Percentiles rank a stretch among this genome's conserved stretches.
Conservation (phyloP, 2,329 filamentous ascomycete species). For the Penicillium sp. region DNA sequence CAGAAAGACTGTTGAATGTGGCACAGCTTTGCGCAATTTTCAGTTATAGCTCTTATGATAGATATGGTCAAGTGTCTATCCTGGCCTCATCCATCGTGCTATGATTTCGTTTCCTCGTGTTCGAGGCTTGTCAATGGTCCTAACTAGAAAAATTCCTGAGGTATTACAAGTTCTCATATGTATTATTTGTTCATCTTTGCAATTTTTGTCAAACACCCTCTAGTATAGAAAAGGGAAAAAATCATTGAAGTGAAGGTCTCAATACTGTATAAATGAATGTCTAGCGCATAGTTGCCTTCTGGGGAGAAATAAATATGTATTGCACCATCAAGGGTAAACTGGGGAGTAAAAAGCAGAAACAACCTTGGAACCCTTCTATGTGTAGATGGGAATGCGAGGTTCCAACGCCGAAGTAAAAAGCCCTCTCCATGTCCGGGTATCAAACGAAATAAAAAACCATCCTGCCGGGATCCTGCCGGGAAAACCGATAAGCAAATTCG, state of each 20-base stretch:
- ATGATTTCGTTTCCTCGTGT: too few relatives aligned
- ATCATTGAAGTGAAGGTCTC: not conserved
- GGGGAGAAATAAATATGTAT: not conserved
- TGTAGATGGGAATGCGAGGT: constrained; percentile 5
- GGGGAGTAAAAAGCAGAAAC: not conserved
- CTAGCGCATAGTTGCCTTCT: not conserved
- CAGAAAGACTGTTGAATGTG: too few relatives aligned
- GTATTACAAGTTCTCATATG: not conserved
- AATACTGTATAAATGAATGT: too few relatives aligned
- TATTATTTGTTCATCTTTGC: not conserved
- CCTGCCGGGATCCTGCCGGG: constrained; percentile 2
- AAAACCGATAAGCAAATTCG: constrained; percentile 1
- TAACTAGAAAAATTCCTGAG: too few relatives aligned
- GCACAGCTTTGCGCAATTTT: too few relatives aligned
- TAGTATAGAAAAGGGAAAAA: not conserved
- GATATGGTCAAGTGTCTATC: too few relatives aligned
- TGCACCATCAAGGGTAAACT: not conserved
- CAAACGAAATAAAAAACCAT: constrained; percentile 10
- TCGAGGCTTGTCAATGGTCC: too few relatives aligned
- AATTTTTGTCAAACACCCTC: not conserved
- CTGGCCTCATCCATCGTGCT: too few relatives aligned
- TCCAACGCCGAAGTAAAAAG: constrained; percentile 10
- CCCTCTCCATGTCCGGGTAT: constrained; percentile 16
- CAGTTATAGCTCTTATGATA: too few relatives aligned
- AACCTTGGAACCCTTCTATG: not conserved